Conservation (phyloP, 2,329 filamentous ascomycete species). For the Ampelomyces quisqualis region DNA sequence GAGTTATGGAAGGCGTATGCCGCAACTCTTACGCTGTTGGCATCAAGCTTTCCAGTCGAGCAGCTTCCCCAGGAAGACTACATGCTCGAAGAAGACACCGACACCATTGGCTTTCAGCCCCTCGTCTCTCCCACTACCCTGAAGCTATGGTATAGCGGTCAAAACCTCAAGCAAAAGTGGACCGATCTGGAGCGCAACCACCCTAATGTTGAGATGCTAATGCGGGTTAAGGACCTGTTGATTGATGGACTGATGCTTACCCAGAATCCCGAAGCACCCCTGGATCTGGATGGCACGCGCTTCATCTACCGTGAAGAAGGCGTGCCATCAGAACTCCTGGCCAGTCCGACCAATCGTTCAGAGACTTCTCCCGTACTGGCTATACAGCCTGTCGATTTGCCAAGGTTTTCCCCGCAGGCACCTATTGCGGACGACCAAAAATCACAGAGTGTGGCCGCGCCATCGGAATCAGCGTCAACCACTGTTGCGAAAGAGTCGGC, state of each 20-base stretch:
- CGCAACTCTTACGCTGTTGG: constrained; percentile 60
- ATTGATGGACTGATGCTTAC: constrained; percentile 61
- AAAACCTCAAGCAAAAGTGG: constrained; percentile 55
- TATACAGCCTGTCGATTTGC: constrained; percentile 43
- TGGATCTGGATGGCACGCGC: constrained; percentile 51
- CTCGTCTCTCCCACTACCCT: constrained; percentile 53
- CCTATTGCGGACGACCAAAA: constrained; percentile 41
- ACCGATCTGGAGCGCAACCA: constrained; percentile 58
- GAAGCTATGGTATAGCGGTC: constrained; percentile 54
- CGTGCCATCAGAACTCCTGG: constrained; percentile 52
- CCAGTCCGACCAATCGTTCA: constrained; percentile 45
- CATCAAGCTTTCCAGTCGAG: constrained; percentile 59
- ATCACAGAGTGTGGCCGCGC: constrained; percentile 36
- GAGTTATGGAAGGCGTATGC: constrained; percentile 67
- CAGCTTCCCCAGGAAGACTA: constrained; percentile 60
- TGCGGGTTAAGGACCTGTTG: constrained; percentile 63
- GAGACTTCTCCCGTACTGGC: constrained; percentile 46
- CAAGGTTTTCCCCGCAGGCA: constrained; percentile 29
- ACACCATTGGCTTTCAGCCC: constrained; percentile 65
- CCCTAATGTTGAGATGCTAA: constrained; percentile 65
- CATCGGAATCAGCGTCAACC: constrained; percentile 53
- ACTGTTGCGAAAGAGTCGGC: constrained; percentile 48
- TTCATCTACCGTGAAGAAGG: constrained; percentile 58
- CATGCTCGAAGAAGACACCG: constrained; percentile 67
- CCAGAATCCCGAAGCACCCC: constrained; percentile 52